Conservation (phyloP, 2,329 filamentous ascomycete genomes). For the Colletotrichum sidae region DNA sequence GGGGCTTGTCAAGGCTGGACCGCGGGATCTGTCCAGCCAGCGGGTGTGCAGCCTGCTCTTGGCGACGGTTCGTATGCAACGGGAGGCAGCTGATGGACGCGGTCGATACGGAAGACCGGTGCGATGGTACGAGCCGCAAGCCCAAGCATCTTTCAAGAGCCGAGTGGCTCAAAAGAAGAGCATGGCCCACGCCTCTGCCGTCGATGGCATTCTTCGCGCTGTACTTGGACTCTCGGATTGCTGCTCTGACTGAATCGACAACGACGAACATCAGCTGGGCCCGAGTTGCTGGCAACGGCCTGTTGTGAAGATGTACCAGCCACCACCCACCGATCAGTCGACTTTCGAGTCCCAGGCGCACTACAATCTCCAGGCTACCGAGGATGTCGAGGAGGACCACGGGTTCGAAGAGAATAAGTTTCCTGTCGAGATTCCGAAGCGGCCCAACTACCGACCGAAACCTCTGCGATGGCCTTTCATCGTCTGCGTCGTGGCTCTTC, state of each 20-base stretch:
- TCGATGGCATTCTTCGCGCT: background rate
- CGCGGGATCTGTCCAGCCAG: background rate
- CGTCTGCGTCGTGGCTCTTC: slow-evolving; percentile 39
- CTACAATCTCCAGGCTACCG: slow-evolving; percentile 46
- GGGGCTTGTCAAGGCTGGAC: background rate
- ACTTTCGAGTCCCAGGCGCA: slow-evolving; percentile 46
- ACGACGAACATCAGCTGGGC: too few relatives aligned
- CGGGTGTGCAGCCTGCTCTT: background rate
- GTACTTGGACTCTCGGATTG: background rate
- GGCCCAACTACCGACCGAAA: slow-evolving; percentile 47
- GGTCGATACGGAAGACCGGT: background rate
- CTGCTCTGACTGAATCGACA: too few relatives aligned
- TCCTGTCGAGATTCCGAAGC: background rate
- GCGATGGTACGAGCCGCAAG: background rate
- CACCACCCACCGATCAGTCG: slow-evolving; percentile 32
- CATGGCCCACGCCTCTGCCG: background rate
- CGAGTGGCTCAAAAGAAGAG: slow-evolving; percentile 18
- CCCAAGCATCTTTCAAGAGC: background rate
- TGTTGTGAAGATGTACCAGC: slow-evolving; percentile 20
- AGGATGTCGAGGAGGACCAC: slow-evolving; percentile 42
- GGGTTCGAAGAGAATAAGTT: slow-evolving; percentile 22
- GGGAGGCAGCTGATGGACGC: background rate
- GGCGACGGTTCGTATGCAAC: slow-evolving; percentile 10
- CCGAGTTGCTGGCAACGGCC: background rate
- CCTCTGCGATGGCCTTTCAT: slow-evolving; percentile 50